Conservation (phyloP, 495 filamentous ascomycete genomes). For the Aspergillus conjunctus region DNA sequence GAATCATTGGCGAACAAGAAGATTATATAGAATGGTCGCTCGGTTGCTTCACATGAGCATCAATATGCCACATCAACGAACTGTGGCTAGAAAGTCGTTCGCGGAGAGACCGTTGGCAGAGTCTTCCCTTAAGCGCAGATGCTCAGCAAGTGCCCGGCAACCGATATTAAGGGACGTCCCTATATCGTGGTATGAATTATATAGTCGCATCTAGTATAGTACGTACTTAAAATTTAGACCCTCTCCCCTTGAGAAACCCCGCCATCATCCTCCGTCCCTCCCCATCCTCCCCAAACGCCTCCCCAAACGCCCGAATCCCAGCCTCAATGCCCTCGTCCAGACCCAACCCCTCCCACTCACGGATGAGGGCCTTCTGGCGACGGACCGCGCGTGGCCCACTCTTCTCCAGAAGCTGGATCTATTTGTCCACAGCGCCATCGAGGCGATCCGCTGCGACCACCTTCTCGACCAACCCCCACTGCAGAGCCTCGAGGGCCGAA, state of each 20-base stretch:
- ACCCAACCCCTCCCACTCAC: slow-evolving; percentile 28
- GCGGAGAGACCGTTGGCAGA: no score
- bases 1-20: no score
- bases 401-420: slow-evolving; percentile 28
- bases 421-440: slow-evolving; percentile 30
- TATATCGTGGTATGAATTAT: no score
- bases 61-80: no score
- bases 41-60: no score
- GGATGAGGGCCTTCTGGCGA: slow-evolving; percentile 30
- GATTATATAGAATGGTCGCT: no score
- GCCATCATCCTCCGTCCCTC: slow-evolving; percentile 25
- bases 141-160: no score
- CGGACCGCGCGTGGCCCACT: slow-evolving; percentile 30
- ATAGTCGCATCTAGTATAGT: no score
- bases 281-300: slow-evolving; percentile 21
- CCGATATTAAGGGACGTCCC: no score
- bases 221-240: background rate
- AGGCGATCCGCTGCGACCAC: slow-evolving; percentile 24
- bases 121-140: no score
- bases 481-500: slow-evolving; percentile 25
- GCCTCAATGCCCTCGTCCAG: slow-evolving; percentile 25
- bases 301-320: slow-evolving; percentile 27
- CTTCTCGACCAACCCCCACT: slow-evolving; percentile 32
- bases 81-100: no score
- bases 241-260: slow-evolving; percentile 21